A percentile compares a stretch with the other conserved stretches of the same genome.
Conservation (phyloP, 306 rosid species). For the Astragalus membranaceus region DNA sequence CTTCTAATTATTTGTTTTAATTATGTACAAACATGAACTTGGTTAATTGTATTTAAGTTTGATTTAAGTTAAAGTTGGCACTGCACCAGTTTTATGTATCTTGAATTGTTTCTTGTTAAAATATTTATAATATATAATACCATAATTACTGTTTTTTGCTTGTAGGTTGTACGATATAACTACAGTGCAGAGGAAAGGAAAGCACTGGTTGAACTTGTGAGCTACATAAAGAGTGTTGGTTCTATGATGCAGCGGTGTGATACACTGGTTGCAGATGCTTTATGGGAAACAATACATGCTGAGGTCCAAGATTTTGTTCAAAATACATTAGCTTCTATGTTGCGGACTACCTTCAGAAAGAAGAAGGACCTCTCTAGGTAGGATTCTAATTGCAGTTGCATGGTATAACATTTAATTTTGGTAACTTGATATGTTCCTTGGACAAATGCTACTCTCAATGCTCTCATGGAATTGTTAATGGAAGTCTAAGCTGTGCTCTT, state of each 20-base stretch:
- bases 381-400: constrained; percentile 16
- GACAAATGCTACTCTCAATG: neutral
- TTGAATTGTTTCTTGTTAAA: constrained; percentile 6
- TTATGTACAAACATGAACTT: neutral
- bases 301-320: constrained; percentile 99
- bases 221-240: constrained; percentile 95
- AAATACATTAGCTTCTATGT: constrained; percentile 87
- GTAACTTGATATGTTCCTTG: neutral
- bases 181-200: constrained; percentile 86
- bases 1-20: neutral
- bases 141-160: constrained; percentile 5
- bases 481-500: constrained; percentile 2
- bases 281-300: constrained; percentile 97
- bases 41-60: neutral
- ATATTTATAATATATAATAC: neutral
- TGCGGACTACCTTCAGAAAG: constrained; percentile 90
- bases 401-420: constrained; percentile 3
- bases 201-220: constrained; percentile 82
- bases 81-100: neutral
- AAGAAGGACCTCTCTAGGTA: constrained; percentile 97
- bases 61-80: neutral
- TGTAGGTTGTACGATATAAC: constrained; percentile 89
- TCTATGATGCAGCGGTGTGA: constrained; percentile 94
- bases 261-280: constrained; percentile 92
- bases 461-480: neutral